Evolutionary conservation across 73 alveolate species (phyloP), one percentile per base, ranked within the genome.

Genomic region (Paramecium octaurelia): DNA sequence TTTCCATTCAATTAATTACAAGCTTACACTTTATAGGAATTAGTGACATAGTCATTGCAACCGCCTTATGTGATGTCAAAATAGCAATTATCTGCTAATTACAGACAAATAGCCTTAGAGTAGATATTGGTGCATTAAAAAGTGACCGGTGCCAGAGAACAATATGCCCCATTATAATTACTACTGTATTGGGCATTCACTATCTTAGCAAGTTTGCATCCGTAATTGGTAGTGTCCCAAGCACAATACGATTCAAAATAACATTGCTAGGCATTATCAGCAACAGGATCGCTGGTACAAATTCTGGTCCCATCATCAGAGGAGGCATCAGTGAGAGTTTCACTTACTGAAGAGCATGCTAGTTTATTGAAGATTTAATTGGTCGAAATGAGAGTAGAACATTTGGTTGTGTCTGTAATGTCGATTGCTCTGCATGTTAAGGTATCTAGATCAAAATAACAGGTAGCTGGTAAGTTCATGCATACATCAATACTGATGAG

Each of bases 11-110:
- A 31, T 64, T 64, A 34, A 11, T 27, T 31, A 64, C 84, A 64
- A 3, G 50, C 11, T 64, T 12, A 8, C 12, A 64, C 84, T 64
- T 64, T 64, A 24, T 14, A 64, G 1, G 29, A 64, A 24, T 64
- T 64, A 27, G 84, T 3, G 12, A 20, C 27, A 27, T 64, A 64
- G 1, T 10, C 29, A 31, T 64, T 64, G 9, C 84, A 64, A 12
- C 84, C 84, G 12, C 84, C 91, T 44, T 48, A 44, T 24, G n/a
- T 6, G 3, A 80, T 42, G 46, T 80, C 91, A 46, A 80, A 80
- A 23, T 23, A 80, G 21, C 91, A 80, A 24, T 46, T 58, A 43
- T 23, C 70, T 12, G 36, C 73, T 18, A 80, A 40, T 24, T 80
- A 20, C 16, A 80, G 34, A 18, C 91, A 80, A 11, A 48, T 18